Evolutionary conservation across 352 stramenopile genomes (phyloP), one percentile per base, ranked within the genome.

Genomic region (Globisporangium ultimum): DNA sequence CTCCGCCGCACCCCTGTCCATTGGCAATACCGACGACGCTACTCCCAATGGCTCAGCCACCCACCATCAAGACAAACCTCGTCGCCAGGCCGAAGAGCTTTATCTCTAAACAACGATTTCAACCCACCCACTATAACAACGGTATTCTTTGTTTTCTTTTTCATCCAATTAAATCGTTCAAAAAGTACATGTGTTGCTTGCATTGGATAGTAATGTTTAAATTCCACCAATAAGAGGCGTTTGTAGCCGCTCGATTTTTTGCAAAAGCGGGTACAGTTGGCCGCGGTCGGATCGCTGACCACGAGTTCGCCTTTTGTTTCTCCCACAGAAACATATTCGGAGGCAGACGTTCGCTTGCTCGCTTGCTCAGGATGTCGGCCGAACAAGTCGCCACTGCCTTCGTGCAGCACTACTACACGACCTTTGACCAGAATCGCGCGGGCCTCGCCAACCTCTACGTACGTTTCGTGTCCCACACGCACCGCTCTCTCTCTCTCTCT

Each of bases 361-460:
- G 48, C 42, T 34, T 28, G 48, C 38, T 42, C 51, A 80, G 32
- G 66, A 95, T 95, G 87, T 93, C 84, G 57, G 84, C 84, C 20
- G 76, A 92, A 63, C 82, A 93, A 2, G 80, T 95, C 61, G 87
- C 84, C 49, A 89, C 91, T 49, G 82, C 83, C 55, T 95, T 95
- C 64, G 80, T 92, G 63, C 73, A 88, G 70, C 84, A 93, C 74
- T 95, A 94, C 70, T 95, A 95, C 80, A 81, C 70, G 48, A 89
- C 80, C 53, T 93, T 95, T 66, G 83, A 93, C 71, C 74, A 68
- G 60, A 95, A 95, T 69, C 82, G 83, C 50, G 74, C 80, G 55
- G 75, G 57, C 17, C 73, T 95, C 36, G 76, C 71, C 34, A 85
- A 71, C 57, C 81, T 95, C 61, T 95, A 93, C 71, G 84, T 93